Percentiles rank a stretch among this genome's conserved stretches.
Evolutionary conservation across 345 rosid species (phyloP).

Genomic region (Dimocarpus longan): DNA sequence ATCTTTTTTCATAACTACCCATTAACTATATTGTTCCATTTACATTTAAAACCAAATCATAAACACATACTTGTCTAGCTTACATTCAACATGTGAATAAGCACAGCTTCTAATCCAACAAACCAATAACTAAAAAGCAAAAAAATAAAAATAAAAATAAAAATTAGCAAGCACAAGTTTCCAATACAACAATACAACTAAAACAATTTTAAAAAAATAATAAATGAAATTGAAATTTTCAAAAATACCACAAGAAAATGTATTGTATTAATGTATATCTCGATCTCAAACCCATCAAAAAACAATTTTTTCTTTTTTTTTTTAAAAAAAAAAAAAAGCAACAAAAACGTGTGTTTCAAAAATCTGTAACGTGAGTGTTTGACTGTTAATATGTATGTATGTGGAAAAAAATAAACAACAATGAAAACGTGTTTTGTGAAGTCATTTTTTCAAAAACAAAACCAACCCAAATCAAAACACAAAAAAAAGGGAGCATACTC

Average conservation of each 20-base stretch:
- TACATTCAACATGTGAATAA: neutral
- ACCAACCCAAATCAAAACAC: neutral
- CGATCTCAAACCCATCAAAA: neutral
- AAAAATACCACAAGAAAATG: neutral
- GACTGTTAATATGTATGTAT: neutral
- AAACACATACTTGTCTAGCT: neutral
- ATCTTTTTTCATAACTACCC: neutral
- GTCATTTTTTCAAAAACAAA: neutral
- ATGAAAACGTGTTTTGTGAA: neutral
- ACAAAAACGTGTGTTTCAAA: neutral
- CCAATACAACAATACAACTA: neutral
- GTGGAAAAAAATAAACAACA: neutral
- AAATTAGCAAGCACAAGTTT: neutral
- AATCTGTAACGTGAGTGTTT: too few species aligned
- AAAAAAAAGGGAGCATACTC: conserved; percentile 45
- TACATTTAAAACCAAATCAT: neutral
- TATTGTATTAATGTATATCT: neutral
- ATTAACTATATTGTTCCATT: neutral
- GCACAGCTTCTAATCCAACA: neutral
- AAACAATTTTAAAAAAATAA: neutral
- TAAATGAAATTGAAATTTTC: neutral
- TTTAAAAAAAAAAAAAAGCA: too few species aligned
- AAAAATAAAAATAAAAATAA: neutral
- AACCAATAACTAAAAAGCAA: neutral
- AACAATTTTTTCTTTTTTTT: too few species aligned